Conservation (phyloP, 257 asterid species). For the Echites panduratus region DNA sequence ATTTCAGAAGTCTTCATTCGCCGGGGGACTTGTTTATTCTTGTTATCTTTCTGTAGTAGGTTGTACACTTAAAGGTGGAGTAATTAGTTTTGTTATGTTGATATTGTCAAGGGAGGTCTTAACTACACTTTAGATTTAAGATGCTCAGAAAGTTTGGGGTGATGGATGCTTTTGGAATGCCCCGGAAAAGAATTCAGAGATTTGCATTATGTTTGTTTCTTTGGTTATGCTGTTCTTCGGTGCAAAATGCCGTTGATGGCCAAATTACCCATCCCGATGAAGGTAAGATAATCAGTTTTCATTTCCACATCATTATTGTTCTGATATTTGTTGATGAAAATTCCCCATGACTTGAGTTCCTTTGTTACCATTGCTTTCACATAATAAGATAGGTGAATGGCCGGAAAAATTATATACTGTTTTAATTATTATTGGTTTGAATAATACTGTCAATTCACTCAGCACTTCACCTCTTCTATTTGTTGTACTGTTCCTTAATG, state of each 20-base stretch:
- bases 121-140: conserved; percentile 16
- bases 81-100: conserved; percentile 7
- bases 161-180: conserved; percentile 31
- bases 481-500: not conserved
- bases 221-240: conserved; percentile 50
- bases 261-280: conserved; percentile 66
- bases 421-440: not conserved
- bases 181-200: conserved; percentile 20
- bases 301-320: not conserved
- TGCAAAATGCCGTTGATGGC: conserved; percentile 44
- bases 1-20: not conserved
- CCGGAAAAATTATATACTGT: not conserved
- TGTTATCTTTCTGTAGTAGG: too few relatives aligned
- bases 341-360: not conserved
- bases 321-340: not conserved
- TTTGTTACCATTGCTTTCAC: too few relatives aligned
- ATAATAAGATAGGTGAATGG: not conserved
- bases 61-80: too few relatives aligned
- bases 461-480: not conserved
- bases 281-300: conserved; percentile 34
- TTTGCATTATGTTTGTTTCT: conserved; percentile 34
- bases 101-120: conserved; percentile 26
- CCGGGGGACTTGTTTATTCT: not conserved
- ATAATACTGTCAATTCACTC: not conserved
- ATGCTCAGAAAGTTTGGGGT: conserved; percentile 20